Evolutionary conservation across 148 eudicot species (phyloP).

Genomic region (Simmondsia chinensis): DNA sequence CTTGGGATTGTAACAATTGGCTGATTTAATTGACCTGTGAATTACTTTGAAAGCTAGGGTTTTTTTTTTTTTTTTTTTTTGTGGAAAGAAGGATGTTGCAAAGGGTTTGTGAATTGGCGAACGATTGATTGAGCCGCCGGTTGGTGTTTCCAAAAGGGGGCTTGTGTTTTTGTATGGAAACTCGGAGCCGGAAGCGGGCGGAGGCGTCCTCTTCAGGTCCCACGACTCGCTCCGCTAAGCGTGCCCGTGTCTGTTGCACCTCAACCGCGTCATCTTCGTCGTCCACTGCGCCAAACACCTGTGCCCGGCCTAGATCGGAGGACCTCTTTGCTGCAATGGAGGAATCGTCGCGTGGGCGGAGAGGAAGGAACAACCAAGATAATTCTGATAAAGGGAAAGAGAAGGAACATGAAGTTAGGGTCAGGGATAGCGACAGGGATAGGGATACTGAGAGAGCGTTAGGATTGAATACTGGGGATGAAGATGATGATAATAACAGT

Average conservation of each 20-base stretch:
- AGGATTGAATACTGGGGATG: slow-evolving; percentile 40
- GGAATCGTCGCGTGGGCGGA: slow-evolving; percentile 60
- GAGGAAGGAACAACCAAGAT: slow-evolving; percentile 41
- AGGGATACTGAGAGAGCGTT: slow-evolving; percentile 35
- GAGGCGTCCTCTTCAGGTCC: slow-evolving; percentile 86
- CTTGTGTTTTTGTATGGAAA: slow-evolving; percentile 88
- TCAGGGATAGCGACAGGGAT: slow-evolving; percentile 41
- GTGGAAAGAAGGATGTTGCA: slow-evolving; percentile 6
- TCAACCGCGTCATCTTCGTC: too few relatives aligned
- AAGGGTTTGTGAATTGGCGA: too few relatives aligned
- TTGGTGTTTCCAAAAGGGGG: slow-evolving; percentile 20
- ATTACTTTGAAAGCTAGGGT: too few relatives aligned
- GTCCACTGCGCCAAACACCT: too few relatives aligned
- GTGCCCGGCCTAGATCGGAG: too few relatives aligned
- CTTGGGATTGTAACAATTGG: too few relatives aligned
- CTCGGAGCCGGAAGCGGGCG: slow-evolving; percentile 99
- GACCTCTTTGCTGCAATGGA: slow-evolving; percentile 38
- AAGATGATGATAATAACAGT: slow-evolving; percentile 53
- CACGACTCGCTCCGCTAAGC: slow-evolving; percentile 44
- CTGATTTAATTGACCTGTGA: too few relatives aligned
- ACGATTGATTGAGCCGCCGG: slow-evolving; percentile 34
- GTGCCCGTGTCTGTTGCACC: too few relatives aligned
- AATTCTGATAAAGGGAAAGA: slow-evolving; percentile 76
- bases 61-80: too few relatives aligned
- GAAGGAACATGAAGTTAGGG: slow-evolving; percentile 57